Evolutionary conservation across 345 rosid species (phyloP), one percentile per base, ranked within the genome.

Genomic region (Anacardium occidentale): DNA sequence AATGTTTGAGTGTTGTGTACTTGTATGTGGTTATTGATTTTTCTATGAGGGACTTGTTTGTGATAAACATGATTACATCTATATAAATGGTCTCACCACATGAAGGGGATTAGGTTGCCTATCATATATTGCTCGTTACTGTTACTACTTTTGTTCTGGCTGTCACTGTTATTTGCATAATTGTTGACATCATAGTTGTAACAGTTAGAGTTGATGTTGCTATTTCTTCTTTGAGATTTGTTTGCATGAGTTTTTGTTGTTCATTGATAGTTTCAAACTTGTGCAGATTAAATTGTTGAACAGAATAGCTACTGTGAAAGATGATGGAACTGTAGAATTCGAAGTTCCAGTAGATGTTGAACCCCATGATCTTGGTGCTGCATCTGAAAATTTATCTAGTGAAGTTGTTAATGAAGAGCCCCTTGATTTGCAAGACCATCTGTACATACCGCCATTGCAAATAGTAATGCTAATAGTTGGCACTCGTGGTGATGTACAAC

Each of bases 241-340:
- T 69, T 10, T 68, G 53, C 47, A 42, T 71, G 54, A 29, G 29
- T 64, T 69, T 14, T 50, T 50, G 15, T 13, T 50, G n/a, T 50
- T 73, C 77, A 66, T 77, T 75, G 14, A 67, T 20, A 65, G 40
- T 73, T 66, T 82, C 57, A 69, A 74, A 73, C 51, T 48, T 65
- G 71, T 84, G 92, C 93, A 95, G 99, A 84, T 87, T 68, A 77
- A 85, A 78, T 81, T 95, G 82, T 73, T 95, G 79, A 91, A 86
- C 67, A 87, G 99, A 82, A 85, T 95, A 80, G 97, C 98, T 72
- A 95, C 98, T 14, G 94, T 95, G 70, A 92, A 92, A 84, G 86
- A 89, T 84, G 86, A 95, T 79, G 99, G 99, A 71, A 96, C 99
- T 2, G 97, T 96, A 59, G 99, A 86, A 68, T 86, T 96, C 82